A percentile compares a stretch with the other conserved stretches of the same genome.
Evolutionary conservation across 2,329 filamentous ascomycete genomes (phyloP).

Genomic region (Sporothrix pseudoabietina): DNA sequence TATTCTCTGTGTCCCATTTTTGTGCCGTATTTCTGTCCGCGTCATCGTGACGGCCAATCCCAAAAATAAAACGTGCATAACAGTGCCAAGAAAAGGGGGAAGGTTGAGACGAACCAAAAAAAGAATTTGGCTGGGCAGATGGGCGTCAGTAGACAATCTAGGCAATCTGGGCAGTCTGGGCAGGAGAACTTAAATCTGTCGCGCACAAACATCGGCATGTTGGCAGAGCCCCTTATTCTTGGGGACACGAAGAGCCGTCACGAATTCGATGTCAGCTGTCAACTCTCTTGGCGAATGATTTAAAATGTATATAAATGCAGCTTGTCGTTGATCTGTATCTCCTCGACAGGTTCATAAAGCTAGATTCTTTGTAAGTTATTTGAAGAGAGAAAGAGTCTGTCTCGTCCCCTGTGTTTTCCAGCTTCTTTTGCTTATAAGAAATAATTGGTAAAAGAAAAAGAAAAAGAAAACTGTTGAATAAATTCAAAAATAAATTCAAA

Average conservation of each 20-base stretch:
- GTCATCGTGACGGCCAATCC: not conserved
- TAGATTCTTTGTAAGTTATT: no score
- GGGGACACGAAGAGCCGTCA: not conserved
- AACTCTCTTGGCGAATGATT: no score
- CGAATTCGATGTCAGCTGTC: not conserved
- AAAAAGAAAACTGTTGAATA: not conserved
- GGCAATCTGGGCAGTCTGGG: not conserved
- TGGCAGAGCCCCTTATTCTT: not conserved
- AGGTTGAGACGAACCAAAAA: slow-evolving; percentile 2
- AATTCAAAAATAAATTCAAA: not conserved
- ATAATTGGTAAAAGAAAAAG: no score
- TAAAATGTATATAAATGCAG: no score
- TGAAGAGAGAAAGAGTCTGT: no score
- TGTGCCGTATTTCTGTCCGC: not conserved
- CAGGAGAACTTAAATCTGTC: not conserved
- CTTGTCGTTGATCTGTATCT: no score
- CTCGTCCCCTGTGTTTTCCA: no score
- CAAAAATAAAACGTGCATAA: slow-evolving; percentile 24
- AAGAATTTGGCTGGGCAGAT: not conserved
- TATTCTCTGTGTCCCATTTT: not conserved
- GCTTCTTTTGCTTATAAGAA: no score
- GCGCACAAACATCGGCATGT: not conserved
- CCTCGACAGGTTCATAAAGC: no score
- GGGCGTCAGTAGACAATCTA: not conserved
- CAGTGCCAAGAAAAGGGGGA: slow-evolving; percentile 11